These are phyloP conservation scores for Teunomyces cretensis DNA, from an alignment of 805 yeast genomes.

Conservation along the genomic window DNA sequence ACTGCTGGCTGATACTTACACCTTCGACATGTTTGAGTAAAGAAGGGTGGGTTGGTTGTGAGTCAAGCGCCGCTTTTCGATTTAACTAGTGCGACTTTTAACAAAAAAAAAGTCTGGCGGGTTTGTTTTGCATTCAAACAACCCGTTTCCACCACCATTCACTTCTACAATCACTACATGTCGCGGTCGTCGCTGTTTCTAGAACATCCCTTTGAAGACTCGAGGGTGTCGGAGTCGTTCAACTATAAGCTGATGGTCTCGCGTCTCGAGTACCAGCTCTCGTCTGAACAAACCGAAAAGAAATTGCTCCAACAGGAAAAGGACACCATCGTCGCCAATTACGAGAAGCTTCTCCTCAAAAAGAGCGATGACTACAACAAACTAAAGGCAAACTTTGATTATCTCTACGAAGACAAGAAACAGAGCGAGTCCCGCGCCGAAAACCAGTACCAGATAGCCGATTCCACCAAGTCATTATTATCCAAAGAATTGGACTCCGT, in stretches of 20 bases:
- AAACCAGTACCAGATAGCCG: constrained; percentile 28
- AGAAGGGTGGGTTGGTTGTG: not conserved
- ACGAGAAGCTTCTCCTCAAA: constrained; percentile 28
- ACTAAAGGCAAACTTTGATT: constrained; percentile 38
- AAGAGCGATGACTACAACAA: constrained; percentile 33
- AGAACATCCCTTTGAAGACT: constrained; percentile 22
- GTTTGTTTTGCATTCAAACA: no score
- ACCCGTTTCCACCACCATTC: no score
- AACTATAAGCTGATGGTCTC: constrained; percentile 20
- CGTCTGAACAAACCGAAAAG: constrained; percentile 33
- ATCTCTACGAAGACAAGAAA: constrained; percentile 32
- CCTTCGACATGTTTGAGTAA: constrained; percentile 40
- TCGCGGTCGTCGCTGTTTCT: constrained; percentile 24
- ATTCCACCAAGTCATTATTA: constrained; percentile 12
- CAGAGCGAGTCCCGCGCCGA: constrained; percentile 30
- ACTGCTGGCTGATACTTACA: constrained; percentile 39
- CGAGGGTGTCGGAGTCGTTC: constrained; percentile 8
- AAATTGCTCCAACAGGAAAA: constrained; percentile 28
- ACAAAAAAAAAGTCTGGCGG: not conserved
- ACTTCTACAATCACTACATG: not conserved
- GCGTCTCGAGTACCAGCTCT: constrained; percentile 33
- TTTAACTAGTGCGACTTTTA: not conserved
- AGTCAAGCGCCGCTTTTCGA: not conserved
- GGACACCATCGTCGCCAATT: constrained; percentile 18
- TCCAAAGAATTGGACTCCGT: constrained; percentile 17